Base-by-base conservation (phyloP, 148 eudicot genomes). In the Heliamphora exappendiculata region DNA sequence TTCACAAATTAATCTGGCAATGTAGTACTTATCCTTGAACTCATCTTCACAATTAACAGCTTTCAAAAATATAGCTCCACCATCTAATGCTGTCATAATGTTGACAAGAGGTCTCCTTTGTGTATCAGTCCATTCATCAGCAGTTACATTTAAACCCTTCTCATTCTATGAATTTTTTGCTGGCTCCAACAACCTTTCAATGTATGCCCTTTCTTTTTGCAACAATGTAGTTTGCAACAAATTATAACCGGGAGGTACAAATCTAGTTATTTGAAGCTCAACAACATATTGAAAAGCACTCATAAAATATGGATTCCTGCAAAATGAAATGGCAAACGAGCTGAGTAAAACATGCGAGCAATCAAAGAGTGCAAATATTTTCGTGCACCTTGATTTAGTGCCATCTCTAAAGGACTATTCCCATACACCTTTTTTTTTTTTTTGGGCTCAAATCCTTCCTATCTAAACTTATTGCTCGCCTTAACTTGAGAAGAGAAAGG, bases 71-170 rank as follows among this genome's bases (percentile, higher is more conserved):
- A 55, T 10, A 5, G 60, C 26, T 4, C 5, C 24, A 2, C 6
- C 26, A 17, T 72, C 67, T 2, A 16, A 24, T 1, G 31, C 22
- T 7, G 59, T 80, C 80, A 81, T 75, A 28, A 78, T 62, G 33
- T 78, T 81, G 3, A 84, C 75, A 1, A 80, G 8, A 22, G 79
- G 83, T 77, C 81, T 77, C 36, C 75, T 76, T 63, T 70, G 75
- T 2, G 78, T 51, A 64, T 77, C 83, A 71, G 49, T 44, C 79
- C 79, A 78, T 1, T 78, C 82, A 76, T 82, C 78, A 19, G 37
- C 20, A 0, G 76, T 80, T n/a, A n/a, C n/a, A n/a, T n/a, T n/a
- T 50, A 55, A 19, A 3, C 60, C 60, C 60, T 20, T 55, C 26
- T 55, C 60, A 6, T 19, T 37, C 74, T 79, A 77, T 11, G 76